phyloP scores from a whole-genome alignment of 192 early-diverging fungal species.

The Coemansia sp. region DNA sequence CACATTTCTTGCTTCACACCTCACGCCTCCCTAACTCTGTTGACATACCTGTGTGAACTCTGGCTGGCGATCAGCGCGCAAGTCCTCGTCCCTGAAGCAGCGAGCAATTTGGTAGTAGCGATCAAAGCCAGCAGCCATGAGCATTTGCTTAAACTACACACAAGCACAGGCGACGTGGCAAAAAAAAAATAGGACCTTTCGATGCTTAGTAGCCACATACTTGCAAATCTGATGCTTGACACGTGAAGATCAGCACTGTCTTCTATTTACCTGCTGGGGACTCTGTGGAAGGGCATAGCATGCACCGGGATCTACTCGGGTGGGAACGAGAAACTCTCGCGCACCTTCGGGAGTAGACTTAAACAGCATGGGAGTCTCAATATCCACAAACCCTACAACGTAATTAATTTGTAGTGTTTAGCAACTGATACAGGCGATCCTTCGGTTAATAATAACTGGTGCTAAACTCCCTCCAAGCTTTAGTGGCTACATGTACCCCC shows the following conservation, averaged over 20 bases:
- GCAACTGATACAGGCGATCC: slow-evolving; percentile 1
- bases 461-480: background rate
- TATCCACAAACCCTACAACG: slow-evolving; percentile 74
- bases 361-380: slow-evolving; percentile 92
- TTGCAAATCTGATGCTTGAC: background rate
- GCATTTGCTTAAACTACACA: slow-evolving; percentile 85
- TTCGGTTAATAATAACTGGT: background rate
- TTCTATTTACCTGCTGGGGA: slow-evolving; percentile 74
- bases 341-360: slow-evolving; percentile 94
- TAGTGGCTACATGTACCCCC: background rate
- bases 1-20: background rate
- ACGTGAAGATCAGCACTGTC: background rate
- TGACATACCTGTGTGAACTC: slow-evolving; percentile 86
- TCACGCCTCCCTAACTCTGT: background rate
- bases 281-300: slow-evolving; percentile 92
- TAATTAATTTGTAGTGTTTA: background rate
- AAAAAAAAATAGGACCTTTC: background rate
- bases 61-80: slow-evolving; percentile 86
- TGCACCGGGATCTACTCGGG: slow-evolving; percentile 62
- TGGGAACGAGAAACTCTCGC: slow-evolving; percentile 93
- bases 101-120: slow-evolving; percentile 92
- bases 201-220: background rate
- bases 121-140: slow-evolving; percentile 90
- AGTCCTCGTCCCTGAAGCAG: slow-evolving; percentile 90
- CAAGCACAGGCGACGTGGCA: background rate